phyloP scores from a whole-genome alignment of 2,329 filamentous ascomycete species.

The Colletotrichum acutatum region DNA sequence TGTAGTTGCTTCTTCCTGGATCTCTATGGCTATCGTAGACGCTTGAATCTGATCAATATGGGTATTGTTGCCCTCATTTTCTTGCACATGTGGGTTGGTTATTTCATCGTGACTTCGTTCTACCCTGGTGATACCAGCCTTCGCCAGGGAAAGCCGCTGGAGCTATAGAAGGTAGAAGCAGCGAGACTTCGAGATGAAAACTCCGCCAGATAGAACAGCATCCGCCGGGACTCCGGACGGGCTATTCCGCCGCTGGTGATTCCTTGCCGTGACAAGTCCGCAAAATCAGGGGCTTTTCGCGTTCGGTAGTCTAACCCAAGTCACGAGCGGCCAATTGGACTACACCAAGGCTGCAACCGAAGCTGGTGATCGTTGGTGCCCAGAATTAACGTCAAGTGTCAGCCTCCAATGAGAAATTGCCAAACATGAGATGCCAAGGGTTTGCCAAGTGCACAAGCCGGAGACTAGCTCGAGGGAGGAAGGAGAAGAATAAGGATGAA shows the following conservation, averaged over 20 bases:
- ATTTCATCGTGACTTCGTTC: background rate
- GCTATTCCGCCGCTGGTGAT: background rate
- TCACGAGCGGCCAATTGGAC: background rate
- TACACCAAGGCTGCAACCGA: background rate
- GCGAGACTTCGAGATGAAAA: background rate
- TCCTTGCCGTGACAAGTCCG: background rate
- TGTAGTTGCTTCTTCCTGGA: no score
- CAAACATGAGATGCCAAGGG: slow-evolving; percentile 1
- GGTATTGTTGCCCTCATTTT: background rate
- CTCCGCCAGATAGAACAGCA: background rate
- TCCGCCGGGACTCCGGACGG: background rate
- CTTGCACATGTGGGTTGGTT: background rate
- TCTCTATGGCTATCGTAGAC: background rate
- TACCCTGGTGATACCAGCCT: background rate
- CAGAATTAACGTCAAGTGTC: background rate
- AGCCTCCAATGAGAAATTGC: slow-evolving; percentile 7
- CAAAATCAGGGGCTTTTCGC: background rate
- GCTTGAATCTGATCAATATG: background rate
- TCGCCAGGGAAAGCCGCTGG: no score
- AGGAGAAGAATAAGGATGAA: slow-evolving; percentile 27
- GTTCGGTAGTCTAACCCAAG: background rate
- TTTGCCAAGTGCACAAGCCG: slow-evolving; percentile 18
- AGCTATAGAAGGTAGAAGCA: no score
- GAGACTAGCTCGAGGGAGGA: slow-evolving; percentile 31
- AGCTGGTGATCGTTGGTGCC: background rate